A percentile compares a stretch with the other conserved stretches of the same genome.
Conservation (phyloP, 2,329 filamentous ascomycete species). For the Rhexocercosporidium sp. region DNA sequence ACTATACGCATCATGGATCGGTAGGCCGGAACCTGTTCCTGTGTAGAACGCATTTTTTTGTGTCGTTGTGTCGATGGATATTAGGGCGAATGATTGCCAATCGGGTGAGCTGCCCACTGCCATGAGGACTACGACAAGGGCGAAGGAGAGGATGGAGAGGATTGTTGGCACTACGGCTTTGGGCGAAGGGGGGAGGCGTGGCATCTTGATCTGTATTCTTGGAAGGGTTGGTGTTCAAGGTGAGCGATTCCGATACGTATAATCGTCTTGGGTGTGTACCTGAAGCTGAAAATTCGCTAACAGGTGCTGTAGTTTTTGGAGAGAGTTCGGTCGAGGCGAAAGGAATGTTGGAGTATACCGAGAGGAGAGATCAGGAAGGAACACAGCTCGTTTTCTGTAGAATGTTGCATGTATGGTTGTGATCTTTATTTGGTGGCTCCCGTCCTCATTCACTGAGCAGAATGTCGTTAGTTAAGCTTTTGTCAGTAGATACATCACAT, state of each 20-base stretch:
- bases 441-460: neutral
- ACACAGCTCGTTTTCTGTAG: too few relatives aligned
- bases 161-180: neutral
- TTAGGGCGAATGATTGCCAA: conserved; percentile 10
- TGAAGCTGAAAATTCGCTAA: neutral
- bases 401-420: too few relatives aligned
- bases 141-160: conserved; percentile 1
- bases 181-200: neutral
- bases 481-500: neutral
- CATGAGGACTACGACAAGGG: conserved; percentile 16
- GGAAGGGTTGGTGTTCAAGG: neutral
- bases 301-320: neutral
- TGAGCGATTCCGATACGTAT: neutral
- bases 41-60: conserved; percentile 4
- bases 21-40: neutral
- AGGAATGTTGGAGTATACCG: too few relatives aligned
- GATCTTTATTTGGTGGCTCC: neutral
- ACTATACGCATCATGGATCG: conserved; percentile 24
- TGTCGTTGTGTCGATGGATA: conserved; percentile 15
- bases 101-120: conserved; percentile 5
- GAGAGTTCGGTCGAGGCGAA: too few relatives aligned
- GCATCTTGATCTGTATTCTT: neutral
- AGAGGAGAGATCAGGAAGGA: too few relatives aligned
- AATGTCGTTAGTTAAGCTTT: neutral
- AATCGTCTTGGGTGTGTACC: neutral